Evolutionary conservation across 495 filamentous ascomycete species (phyloP).

Genomic region (Aspergillus saccharolyticus): DNA sequence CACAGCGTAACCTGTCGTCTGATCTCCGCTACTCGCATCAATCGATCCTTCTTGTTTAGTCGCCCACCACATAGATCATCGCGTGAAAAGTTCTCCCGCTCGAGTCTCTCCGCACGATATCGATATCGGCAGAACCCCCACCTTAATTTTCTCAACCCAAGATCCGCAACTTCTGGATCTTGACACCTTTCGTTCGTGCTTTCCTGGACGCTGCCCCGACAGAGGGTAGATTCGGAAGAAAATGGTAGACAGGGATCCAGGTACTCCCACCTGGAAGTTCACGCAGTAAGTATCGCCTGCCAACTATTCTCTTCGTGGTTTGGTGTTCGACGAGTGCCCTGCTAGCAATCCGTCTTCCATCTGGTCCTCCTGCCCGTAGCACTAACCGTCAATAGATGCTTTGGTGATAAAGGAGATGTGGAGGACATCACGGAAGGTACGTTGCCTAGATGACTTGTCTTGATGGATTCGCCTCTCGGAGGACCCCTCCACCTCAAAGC

Average conservation of each 20-base stretch:
- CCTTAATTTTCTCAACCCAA: constrained; percentile 10
- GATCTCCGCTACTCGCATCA: constrained; percentile 6
- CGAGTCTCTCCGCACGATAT: constrained; percentile 7
- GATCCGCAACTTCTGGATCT: constrained; percentile 7
- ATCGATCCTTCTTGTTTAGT: constrained; percentile 2
- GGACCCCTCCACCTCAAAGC: too few species aligned
- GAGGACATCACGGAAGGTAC: constrained; percentile 99
- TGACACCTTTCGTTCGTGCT: constrained; percentile 4
- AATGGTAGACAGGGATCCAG: constrained; percentile 97
- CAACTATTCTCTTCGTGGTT: background rate
- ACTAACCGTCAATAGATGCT: constrained; percentile 62
- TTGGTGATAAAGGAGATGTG: constrained; percentile 98
- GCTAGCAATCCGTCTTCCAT: background rate
- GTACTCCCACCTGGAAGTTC: constrained; percentile 98
- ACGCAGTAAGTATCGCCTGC: constrained; percentile 77
- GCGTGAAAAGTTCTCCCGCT: constrained; percentile 7
- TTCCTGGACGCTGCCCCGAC: constrained; percentile 13
- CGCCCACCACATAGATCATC: constrained; percentile 3
- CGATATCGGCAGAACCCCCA: constrained; percentile 14
- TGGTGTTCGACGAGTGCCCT: background rate
- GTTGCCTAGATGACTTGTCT: constrained; percentile 9
- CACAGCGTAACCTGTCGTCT: constrained; percentile 11
- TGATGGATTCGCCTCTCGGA: background rate
- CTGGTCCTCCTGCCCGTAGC: background rate
- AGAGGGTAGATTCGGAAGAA: constrained; percentile 44